phyloP scores from a whole-genome alignment of 2,329 filamentous ascomycete genomes.

The Curvularia eragrostidis region DNA sequence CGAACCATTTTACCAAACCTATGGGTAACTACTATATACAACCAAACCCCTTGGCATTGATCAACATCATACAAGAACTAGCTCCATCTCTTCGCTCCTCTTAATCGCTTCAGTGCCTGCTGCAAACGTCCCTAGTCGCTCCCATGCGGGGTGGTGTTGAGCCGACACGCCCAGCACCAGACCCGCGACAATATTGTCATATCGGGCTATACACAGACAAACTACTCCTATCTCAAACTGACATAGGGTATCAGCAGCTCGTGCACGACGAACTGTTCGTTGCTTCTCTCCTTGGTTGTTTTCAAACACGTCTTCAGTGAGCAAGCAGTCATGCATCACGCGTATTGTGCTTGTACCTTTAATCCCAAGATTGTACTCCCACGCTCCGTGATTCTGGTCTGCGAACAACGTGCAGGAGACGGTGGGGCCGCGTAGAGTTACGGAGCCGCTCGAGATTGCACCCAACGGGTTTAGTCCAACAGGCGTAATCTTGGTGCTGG shows the following conservation, averaged over 20 bases:
- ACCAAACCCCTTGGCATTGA: neutral
- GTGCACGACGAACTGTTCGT: constrained; percentile 34
- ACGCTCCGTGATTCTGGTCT: constrained; percentile 19
- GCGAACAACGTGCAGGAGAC: constrained; percentile 27
- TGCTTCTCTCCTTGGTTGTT: constrained; percentile 5
- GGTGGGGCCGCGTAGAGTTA: constrained; percentile 34
- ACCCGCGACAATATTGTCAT: constrained; percentile 35
- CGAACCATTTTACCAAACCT: neutral
- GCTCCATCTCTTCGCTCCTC: constrained; percentile 28
- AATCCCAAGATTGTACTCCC: constrained; percentile 36
- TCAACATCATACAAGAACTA: constrained; percentile 25
- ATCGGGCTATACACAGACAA: constrained; percentile 37
- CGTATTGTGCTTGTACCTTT: constrained; percentile 36
- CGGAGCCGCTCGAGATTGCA: constrained; percentile 30
- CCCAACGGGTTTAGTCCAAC: constrained; percentile 40
- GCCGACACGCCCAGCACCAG: constrained; percentile 37
- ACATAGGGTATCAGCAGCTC: constrained; percentile 14
- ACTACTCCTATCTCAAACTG: constrained; percentile 34
- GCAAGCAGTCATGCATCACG: constrained; percentile 38
- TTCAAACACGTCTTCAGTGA: constrained; percentile 23
- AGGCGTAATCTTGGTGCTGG: constrained; percentile 22
- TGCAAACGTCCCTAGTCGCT: constrained; percentile 43
- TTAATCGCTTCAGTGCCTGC: constrained; percentile 32
- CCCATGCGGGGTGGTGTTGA: constrained; percentile 18
- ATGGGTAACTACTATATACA: neutral